phyloP scores from a whole-genome alignment of 2,329 filamentous ascomycete genomes.

The Neonectria faginata region DNA sequence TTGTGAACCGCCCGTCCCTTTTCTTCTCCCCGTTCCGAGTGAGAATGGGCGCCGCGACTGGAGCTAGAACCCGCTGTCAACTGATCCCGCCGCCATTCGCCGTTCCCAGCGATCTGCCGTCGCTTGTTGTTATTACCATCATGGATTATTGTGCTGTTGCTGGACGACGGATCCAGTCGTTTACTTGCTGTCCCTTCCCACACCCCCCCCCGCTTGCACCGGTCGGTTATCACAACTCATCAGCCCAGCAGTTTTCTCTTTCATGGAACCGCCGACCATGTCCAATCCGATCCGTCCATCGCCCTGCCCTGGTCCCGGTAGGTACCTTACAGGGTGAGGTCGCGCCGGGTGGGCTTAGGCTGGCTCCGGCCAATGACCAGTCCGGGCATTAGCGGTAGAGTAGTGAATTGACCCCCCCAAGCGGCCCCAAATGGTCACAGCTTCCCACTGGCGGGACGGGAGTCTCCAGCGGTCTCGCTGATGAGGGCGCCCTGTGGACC shows the following conservation, averaged over 20 bases:
- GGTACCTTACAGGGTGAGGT: conserved; percentile 1
- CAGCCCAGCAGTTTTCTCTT: conserved; percentile 8
- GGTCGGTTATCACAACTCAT: conserved; percentile 12
- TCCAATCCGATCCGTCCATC: conserved; percentile 21
- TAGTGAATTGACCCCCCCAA: background rate
- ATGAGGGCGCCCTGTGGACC: background rate
- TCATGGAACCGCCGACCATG: conserved; percentile 22
- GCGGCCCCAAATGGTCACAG: conserved; percentile 21
- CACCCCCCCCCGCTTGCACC: background rate
- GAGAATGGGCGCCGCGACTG: conserved; percentile 12
- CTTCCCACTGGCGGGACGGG: conserved; percentile 26
- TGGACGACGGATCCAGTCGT: background rate
- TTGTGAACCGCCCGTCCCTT: background rate
- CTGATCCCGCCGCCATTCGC: conserved; percentile 8
- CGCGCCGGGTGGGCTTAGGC: conserved; percentile 3
- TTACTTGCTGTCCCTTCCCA: background rate
- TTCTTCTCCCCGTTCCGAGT: background rate
- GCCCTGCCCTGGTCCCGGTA: conserved; percentile 2
- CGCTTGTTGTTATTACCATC: conserved; percentile 6
- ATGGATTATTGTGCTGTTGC: background rate
- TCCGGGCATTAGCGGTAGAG: conserved; percentile 15
- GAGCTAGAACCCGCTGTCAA: conserved; percentile 13
- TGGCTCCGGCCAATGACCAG: conserved; percentile 20
- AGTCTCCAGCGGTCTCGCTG: conserved; percentile 15
- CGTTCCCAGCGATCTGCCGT: conserved; percentile 13